Evolutionary conservation across 1,284 basidiomycete genomes (phyloP).

Genomic region (Sphagnurus paluster): DNA sequence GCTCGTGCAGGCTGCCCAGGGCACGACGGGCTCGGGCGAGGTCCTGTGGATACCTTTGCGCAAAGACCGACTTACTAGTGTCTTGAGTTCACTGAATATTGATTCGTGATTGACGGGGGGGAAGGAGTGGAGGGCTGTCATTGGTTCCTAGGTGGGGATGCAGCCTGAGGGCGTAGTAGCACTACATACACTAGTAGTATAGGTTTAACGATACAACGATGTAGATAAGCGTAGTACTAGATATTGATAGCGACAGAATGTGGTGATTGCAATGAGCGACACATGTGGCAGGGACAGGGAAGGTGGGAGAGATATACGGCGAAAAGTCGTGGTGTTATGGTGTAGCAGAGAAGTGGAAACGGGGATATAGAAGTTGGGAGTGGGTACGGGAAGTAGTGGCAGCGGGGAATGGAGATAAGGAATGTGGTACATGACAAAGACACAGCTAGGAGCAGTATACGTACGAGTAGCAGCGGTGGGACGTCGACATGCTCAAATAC

Average conservation of each 20-base stretch:
- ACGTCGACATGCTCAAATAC: not conserved
- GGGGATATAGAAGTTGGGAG: not conserved
- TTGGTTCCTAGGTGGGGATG: slow-evolving; percentile 7
- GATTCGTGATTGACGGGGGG: slow-evolving; percentile 10
- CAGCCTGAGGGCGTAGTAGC: slow-evolving; percentile 5
- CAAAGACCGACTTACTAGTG: slow-evolving; percentile 58
- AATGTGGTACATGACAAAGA: slow-evolving; percentile 9
- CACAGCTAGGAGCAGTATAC: slow-evolving; percentile 2
- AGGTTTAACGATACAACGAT: slow-evolving; percentile 23
- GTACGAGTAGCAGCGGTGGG: not conserved
- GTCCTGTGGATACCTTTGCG: slow-evolving; percentile 83
- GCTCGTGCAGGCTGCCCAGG: slow-evolving; percentile 60
- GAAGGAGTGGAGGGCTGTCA: slow-evolving; percentile 6
- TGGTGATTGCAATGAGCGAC: not conserved
- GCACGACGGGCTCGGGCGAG: slow-evolving; percentile 51
- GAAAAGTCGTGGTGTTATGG: not conserved
- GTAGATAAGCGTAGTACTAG: slow-evolving; percentile 23
- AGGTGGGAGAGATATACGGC: not conserved
- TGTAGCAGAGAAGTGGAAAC: too few species aligned
- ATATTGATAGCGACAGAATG: slow-evolving; percentile 13
- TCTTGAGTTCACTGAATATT: slow-evolving; percentile 34
- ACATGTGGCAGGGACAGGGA: not conserved
- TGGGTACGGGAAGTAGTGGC: not conserved
- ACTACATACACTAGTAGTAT: slow-evolving; percentile 22
- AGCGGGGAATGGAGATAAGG: slow-evolving; percentile 2